Percentiles rank a stretch among this genome's conserved stretches.
phyloP scores from a whole-genome alignment of 257 asterid genomes.

The Solanum boliviense region DNA sequence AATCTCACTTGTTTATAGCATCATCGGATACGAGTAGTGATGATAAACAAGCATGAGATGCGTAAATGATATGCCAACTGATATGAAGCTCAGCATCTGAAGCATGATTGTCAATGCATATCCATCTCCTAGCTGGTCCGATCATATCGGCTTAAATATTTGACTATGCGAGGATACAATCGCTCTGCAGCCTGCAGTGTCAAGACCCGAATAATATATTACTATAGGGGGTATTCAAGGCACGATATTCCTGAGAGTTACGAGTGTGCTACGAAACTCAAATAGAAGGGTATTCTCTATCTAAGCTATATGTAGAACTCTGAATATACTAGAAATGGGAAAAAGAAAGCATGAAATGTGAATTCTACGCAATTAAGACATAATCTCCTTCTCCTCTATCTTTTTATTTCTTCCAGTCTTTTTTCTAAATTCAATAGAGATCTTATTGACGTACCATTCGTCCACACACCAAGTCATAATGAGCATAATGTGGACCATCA shows the following conservation, averaged over 20 bases:
- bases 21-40: neutral
- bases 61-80: neutral
- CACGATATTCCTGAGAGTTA: neutral
- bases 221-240: neutral
- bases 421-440: neutral
- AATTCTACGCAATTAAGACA: neutral
- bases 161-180: slow-evolving; percentile 57
- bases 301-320: neutral
- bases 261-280: neutral
- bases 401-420: neutral
- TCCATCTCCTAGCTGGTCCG: neutral
- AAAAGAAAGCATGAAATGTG: neutral
- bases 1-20: neutral
- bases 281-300: neutral
- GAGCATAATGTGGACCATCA: slow-evolving; percentile 93
- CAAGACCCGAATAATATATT: neutral
- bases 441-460: slow-evolving; percentile 41
- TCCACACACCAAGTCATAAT: slow-evolving; percentile 94
- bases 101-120: neutral
- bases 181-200: slow-evolving; percentile 62
- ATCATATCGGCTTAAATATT: slow-evolving; percentile 55
- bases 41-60: neutral
- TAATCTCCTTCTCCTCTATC: neutral
- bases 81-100: neutral
- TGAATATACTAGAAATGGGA: neutral